Conservation (phyloP, 352 stramenopile genomes). For the Elongisporangium prolatum region DNA sequence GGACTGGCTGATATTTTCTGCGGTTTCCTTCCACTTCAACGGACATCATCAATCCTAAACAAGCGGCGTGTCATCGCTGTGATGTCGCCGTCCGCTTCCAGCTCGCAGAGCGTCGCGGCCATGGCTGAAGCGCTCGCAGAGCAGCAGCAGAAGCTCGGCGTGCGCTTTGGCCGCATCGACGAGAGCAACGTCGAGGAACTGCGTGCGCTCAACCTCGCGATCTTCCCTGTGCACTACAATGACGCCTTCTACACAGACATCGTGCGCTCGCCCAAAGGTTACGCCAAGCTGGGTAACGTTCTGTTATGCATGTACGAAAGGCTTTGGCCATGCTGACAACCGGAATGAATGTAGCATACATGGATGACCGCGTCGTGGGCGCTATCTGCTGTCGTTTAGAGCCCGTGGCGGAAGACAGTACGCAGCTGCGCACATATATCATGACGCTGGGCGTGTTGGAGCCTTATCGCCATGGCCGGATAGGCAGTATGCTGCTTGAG, state of each 20-base stretch:
- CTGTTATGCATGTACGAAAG: not conserved
- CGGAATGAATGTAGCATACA: conserved; percentile 42
- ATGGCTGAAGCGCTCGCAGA: not conserved
- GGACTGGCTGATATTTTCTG: not conserved
- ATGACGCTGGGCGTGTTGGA: conserved; percentile 93
- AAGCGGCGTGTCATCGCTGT: not conserved
- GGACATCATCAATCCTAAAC: not conserved
- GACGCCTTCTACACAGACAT: conserved; percentile 92
- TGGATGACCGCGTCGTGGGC: conserved; percentile 76
- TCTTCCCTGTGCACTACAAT: conserved; percentile 93
- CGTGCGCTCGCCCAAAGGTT: conserved; percentile 45
- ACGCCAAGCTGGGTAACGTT: conserved; percentile 39
- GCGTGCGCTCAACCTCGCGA: conserved; percentile 84
- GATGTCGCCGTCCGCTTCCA: not conserved
- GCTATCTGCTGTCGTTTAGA: conserved; percentile 90
- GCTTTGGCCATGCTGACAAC: not conserved
- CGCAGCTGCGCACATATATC: conserved; percentile 82
- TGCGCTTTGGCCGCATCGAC: conserved; percentile 53
- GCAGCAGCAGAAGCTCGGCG: conserved; percentile 6
- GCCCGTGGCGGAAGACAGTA: conserved; percentile 13
- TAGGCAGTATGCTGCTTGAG: conserved; percentile 57
- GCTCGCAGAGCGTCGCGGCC: not conserved
- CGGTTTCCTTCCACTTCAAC: not conserved
- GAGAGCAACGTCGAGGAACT: conserved; percentile 70
- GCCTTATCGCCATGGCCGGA: conserved; percentile 73